Base-by-base conservation (phyloP, 768 basidiomycete genomes). In the Russula dissimulans region DNA sequence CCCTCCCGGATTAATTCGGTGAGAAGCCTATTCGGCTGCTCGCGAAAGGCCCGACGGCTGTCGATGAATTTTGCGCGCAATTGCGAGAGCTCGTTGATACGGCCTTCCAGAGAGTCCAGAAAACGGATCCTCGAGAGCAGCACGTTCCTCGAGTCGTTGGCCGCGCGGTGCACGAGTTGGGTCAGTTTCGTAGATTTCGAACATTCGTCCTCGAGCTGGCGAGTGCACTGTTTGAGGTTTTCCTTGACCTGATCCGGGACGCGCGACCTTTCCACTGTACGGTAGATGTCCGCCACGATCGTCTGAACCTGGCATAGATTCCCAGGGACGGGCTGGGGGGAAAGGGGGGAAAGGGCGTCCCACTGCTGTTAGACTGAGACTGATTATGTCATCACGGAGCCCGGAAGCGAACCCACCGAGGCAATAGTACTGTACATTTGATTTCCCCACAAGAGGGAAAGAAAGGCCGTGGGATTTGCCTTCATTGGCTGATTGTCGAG, bases 181-280 rank as follows among this genome's bases (percentile, higher is more conserved):
- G 29, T 41, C 18, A 61, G n/a, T 2, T 51, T 42, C 15, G 0
- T 15, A 22, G 53, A 29, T 14, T 32, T 44, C 4, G 36, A 4
- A 42, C 60, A 61, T 38, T 61, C 60, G 31, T 55, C 56, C 0
- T 57, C 60, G 17, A 61, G 60, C 17, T 42, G n/a, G 38, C 43
- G 41, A 10, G 18, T 45, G 39, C 38, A 47, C 10, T n/a, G 49
- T 15, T 17, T 57, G 44, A 61, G 38, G 15, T 1, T 36, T 18
- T n/a, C 34, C 56, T 53, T 61, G 18, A 44, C 15, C 22, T 57
- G 50, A 3, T n/a, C 12, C 4, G 48, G 31, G 0, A 61, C 11
- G 14, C 15, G 29, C 2, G 56, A 61, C 7, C n/a, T 11, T 15
- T 61, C 50, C 1, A 12, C 56, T 1, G 50, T 9, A 36, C 12